Percentiles rank a stretch among this genome's conserved stretches.
phyloP scores from a whole-genome alignment of 495 filamentous ascomycete species.

The Aspergillus asperescens region DNA sequence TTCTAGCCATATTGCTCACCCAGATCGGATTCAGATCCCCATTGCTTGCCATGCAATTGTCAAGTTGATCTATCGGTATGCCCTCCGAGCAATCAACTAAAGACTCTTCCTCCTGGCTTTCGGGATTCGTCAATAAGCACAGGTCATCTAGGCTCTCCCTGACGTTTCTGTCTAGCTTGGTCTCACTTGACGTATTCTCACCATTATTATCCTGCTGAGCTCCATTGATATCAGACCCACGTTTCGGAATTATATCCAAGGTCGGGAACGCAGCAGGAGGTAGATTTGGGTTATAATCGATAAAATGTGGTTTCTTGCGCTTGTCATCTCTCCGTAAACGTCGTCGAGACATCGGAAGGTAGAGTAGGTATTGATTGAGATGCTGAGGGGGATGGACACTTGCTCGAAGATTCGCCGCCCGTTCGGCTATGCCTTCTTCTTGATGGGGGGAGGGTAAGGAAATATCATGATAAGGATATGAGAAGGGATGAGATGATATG shows the following conservation, averaged over 20 bases:
- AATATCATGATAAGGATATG: background rate
- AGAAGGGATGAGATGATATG: background rate
- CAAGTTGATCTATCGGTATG: constrained; percentile 16
- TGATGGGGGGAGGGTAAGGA: background rate
- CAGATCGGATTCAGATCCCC: constrained; percentile 33
- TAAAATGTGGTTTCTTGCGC: background rate
- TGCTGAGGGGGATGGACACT: constrained; percentile 19
- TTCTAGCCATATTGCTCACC: constrained; percentile 30
- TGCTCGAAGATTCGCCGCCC: constrained; percentile 17
- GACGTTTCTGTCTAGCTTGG: background rate
- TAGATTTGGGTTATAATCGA: constrained; percentile 38
- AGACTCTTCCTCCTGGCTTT: background rate
- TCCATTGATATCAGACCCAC: too few relatives aligned
- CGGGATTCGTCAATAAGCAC: background rate
- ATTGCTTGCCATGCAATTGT: constrained; percentile 34
- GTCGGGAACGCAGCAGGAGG: constrained; percentile 43
- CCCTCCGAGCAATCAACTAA: constrained; percentile 6
- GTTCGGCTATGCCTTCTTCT: background rate
- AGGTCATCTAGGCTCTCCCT: background rate
- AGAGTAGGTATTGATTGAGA: constrained; percentile 16
- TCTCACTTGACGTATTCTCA: background rate
- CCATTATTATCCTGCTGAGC: background rate
- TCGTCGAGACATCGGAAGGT: background rate
- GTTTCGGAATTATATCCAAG: too few relatives aligned
- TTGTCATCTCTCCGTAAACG: background rate